Evolutionary conservation across 257 asterid genomes (phyloP), one percentile per base, ranked within the genome.

Genomic region (Craterostigma plantagineum): DNA sequence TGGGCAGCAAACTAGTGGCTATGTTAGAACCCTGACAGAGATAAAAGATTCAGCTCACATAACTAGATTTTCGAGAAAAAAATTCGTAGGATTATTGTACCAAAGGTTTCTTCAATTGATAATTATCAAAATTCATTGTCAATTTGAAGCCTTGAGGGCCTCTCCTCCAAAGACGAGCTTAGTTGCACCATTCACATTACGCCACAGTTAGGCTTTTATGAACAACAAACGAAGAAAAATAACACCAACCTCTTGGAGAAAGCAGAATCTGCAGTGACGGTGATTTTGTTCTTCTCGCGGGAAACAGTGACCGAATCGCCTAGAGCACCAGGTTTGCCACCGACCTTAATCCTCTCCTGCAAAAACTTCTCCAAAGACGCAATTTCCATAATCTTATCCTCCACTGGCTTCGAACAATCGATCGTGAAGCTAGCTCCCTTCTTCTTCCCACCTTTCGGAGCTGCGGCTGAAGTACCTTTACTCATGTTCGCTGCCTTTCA

Each of bases 381-480:
- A 53, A 71, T 75, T 42, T 75, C 85, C 86, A 68, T 75, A 11
- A 75, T 71, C 62, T 61, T 71, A 49, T 75, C 81, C 54, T 71
- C 81, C 30, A 23, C 30, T 2, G 30, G 30, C 30, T 23, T 23
- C 30, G 30, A 23, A 23, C 30, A 23, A 23, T 23, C 30, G 30
- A 23, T 23, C 30, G 30, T 23, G 30, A 23, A 23, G 30, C 30
- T 23, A 2, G 6, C 30, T 23, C 30, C 30, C 30, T 23, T 71
- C 78, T 75, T 75, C 73, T 71, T 75, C 66, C 86, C 86, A 10
- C 79, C 79, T 35, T 75, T 75, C 0, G 54, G 68, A 13, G 59
- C 67, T 47, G 62, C 75, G 46, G 62, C 70, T 36, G 66, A 65
- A 40, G 61, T 61, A 18, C 64, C 75, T 57, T 71, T 71, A 46